Percentiles rank a stretch among this genome's conserved stretches.
These are phyloP conservation scores for Peniophora sp. DNA, from an alignment of 1,284 basidiomycete species.

Conservation along the genomic window DNA sequence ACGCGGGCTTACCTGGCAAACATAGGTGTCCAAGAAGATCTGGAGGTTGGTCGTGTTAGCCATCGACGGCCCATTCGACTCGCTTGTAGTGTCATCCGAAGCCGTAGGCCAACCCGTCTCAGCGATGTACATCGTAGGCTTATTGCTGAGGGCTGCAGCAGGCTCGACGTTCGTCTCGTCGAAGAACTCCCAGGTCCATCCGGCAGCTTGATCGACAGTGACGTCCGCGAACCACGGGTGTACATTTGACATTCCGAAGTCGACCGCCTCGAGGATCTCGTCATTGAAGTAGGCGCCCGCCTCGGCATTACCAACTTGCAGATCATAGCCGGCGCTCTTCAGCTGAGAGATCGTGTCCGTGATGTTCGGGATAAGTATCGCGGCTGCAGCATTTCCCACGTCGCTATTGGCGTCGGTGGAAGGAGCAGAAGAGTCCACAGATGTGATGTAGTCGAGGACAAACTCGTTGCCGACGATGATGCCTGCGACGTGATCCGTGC, in stretches of 20 bases:
- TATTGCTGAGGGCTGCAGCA: conserved; percentile 45
- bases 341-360: conserved; percentile 54
- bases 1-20: conserved; percentile 47
- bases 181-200: conserved; percentile 58
- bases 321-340: conserved; percentile 38
- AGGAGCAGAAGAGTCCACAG: background rate
- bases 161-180: conserved; percentile 47
- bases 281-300: conserved; percentile 84
- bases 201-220: conserved; percentile 61
- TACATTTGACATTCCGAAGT: conserved; percentile 76
- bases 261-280: conserved; percentile 57
- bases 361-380: conserved; percentile 57
- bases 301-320: conserved; percentile 85
- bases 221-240: conserved; percentile 84
- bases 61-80: conserved; percentile 55
- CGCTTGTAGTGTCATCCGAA: conserved; percentile 47
- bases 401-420: conserved; percentile 39
- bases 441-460: conserved; percentile 59
- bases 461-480: conserved; percentile 81
- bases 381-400: conserved; percentile 47
- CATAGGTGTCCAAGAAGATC: conserved; percentile 77
- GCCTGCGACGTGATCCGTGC: conserved; percentile 71
- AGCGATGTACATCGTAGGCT: conserved; percentile 77
- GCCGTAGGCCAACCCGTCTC: conserved; percentile 91
- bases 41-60: conserved; percentile 67